These are phyloP conservation scores for Sphaerostilbella broomeana DNA, from an alignment of 2,329 filamentous ascomycete genomes.

Conservation along the genomic window DNA sequence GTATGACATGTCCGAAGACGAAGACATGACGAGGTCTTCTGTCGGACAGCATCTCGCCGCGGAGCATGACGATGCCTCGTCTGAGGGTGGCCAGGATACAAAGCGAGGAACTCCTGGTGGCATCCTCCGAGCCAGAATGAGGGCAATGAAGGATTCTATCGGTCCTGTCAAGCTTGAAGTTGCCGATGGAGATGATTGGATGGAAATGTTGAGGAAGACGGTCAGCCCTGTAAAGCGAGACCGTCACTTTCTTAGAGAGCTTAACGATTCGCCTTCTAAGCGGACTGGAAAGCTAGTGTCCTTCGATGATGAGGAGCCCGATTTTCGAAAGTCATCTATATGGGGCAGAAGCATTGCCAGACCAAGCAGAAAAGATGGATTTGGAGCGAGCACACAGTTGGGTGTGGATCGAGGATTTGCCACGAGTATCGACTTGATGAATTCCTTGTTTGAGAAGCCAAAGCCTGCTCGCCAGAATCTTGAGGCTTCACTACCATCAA, in stretches of 20 bases:
- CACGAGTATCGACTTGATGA: constrained; percentile 93
- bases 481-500: constrained; percentile 45
- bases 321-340: constrained; percentile 36
- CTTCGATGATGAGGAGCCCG: constrained; percentile 40
- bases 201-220: constrained; percentile 86
- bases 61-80: constrained; percentile 60
- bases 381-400: constrained; percentile 26
- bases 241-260: constrained; percentile 60
- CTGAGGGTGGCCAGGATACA: constrained; percentile 42
- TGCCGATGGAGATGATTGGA: constrained; percentile 76
- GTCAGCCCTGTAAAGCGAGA: constrained; percentile 92
- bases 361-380: constrained; percentile 23
- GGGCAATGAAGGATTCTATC: constrained; percentile 53
- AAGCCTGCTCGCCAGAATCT: constrained; percentile 51
- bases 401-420: constrained; percentile 57
- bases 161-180: constrained; percentile 55
- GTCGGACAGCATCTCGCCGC: constrained; percentile 66
- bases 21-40: constrained; percentile 74
- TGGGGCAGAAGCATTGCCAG: constrained; percentile 29
- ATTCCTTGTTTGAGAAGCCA: constrained; percentile 77
- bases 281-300: constrained; percentile 21
- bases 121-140: constrained; percentile 57
- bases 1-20: constrained; percentile 66
- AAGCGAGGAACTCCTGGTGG: constrained; percentile 49
- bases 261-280: constrained; percentile 48